Evolutionary conservation across 2,329 filamentous ascomycete species (phyloP).

Genomic region (Microsporum audouinii): DNA sequence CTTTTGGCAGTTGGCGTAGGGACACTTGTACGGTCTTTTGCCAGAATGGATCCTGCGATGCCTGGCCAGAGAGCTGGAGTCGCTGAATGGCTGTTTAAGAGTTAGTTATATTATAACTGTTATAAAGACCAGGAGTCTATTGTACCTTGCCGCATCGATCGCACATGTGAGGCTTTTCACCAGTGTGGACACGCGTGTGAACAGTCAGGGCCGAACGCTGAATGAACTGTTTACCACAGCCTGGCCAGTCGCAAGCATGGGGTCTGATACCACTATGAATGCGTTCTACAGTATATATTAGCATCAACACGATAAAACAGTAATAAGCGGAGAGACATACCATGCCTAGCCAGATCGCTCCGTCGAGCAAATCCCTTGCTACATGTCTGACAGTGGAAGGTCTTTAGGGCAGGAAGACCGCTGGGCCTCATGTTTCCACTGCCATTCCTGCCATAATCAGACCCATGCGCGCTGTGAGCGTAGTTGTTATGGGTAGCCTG

Average conservation of each 20-base stretch:
- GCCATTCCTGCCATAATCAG: not conserved
- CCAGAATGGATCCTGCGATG: slow-evolving; percentile 93
- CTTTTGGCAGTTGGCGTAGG: slow-evolving; percentile 94
- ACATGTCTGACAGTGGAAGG: slow-evolving; percentile 82
- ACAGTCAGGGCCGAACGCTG: slow-evolving; percentile 92
- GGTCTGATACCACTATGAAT: slow-evolving; percentile 88
- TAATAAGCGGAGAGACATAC: slow-evolving; percentile 43
- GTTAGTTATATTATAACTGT: not conserved
- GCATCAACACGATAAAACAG: not conserved
- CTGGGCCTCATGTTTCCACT: slow-evolving; percentile 33
- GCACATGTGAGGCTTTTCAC: slow-evolving; percentile 97
- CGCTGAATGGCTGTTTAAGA: slow-evolving; percentile 68
- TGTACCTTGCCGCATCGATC: slow-evolving; percentile 90
- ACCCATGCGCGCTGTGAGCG: slow-evolving; percentile 36
- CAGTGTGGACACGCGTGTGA: slow-evolving; percentile 88
- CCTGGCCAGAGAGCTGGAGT: slow-evolving; percentile 84
- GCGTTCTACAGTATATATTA: slow-evolving; percentile 51
- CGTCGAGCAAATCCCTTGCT: slow-evolving; percentile 83
- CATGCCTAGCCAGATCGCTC: slow-evolving; percentile 88
- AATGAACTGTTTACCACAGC: slow-evolving; percentile 93
- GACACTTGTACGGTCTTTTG: slow-evolving; percentile 93
- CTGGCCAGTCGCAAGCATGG: slow-evolving; percentile 80
- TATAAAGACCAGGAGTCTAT: slow-evolving; percentile 8
- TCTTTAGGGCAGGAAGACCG: slow-evolving; percentile 49
- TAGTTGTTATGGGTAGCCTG: slow-evolving; percentile 45